A percentile compares a stretch with the other conserved stretches of the same genome.
Conservation (phyloP, 225 moss, liverwort and hornwort genomes). For the Antitrichia curtipendula region DNA sequence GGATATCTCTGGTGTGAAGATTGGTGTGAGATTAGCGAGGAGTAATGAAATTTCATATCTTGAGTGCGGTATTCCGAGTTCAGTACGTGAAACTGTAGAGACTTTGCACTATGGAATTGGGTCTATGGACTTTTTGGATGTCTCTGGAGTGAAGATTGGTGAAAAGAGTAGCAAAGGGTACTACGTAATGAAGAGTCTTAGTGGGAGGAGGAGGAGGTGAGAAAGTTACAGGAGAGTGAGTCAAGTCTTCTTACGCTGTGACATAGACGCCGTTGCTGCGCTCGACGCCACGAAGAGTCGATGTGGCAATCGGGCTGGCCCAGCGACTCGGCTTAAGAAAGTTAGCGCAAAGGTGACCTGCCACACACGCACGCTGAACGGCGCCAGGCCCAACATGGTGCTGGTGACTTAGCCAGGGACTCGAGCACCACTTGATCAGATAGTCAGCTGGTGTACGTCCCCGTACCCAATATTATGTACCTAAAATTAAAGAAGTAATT, state of each 20-base stretch:
- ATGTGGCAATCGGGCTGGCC: too few relatives aligned
- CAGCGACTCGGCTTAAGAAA: conserved; percentile 33
- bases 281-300: conserved; percentile 1
- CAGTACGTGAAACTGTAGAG: too few relatives aligned
- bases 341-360: conserved; percentile 25
- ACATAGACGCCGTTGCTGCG: conserved; percentile 19
- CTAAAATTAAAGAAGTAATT: neutral
- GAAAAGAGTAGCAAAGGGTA: too few relatives aligned
- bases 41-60: too few relatives aligned
- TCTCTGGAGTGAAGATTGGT: too few relatives aligned
- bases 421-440: neutral
- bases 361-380: conserved; percentile 5
- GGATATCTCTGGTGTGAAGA: too few relatives aligned
- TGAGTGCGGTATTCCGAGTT: too few relatives aligned
- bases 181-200: too few relatives aligned
- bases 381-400: conserved; percentile 10
- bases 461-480: neutral
- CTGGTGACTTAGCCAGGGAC: neutral
- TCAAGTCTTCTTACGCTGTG: neutral
- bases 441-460: neutral
- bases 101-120: too few relatives aligned
- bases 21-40: too few relatives aligned
- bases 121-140: too few relatives aligned
- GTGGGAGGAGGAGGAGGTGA: too few relatives aligned
- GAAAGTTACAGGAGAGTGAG: neutral